Conservation (phyloP, 805 yeast genomes). For the Monosporozyma aerobia region DNA sequence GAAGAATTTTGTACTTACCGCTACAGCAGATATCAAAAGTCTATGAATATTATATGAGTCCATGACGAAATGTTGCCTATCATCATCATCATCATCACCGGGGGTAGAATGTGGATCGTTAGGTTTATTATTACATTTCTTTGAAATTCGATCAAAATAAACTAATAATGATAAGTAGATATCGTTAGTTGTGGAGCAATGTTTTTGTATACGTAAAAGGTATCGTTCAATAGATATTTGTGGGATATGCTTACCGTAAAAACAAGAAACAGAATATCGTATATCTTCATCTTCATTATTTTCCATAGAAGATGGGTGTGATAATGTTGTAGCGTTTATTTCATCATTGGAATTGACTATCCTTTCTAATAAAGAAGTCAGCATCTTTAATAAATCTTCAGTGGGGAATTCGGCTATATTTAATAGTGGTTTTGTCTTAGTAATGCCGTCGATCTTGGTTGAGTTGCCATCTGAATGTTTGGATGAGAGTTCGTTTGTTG, state of each 20-base stretch:
- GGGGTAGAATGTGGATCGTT: neutral
- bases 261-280: constrained; percentile 21
- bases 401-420: constrained; percentile 78
- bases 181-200: constrained; percentile 95
- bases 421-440: constrained; percentile 5
- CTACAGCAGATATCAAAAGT: constrained; percentile 83
- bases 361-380: constrained; percentile 58
- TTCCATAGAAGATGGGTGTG: neutral
- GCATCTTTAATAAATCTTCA: constrained; percentile 69
- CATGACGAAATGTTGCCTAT: constrained; percentile 70
- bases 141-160: constrained; percentile 87
- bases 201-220: constrained; percentile 77
- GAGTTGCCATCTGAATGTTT: neutral
- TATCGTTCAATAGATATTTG: constrained; percentile 86
- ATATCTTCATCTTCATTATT: neutral
- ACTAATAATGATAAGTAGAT: constrained; percentile 84
- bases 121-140: constrained; percentile 33
- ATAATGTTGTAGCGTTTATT: constrained; percentile 22
- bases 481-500: neutral
- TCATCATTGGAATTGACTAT: constrained; percentile 7
- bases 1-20: constrained; percentile 89
- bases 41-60: constrained; percentile 93
- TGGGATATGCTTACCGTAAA: constrained; percentile 92
- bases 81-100: neutral
- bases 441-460: neutral